A percentile compares a stretch with the other conserved stretches of the same genome.
Conservation (phyloP, 371 early-diverging fungal species). For the Paraphysoderma sedebokerense region DNA sequence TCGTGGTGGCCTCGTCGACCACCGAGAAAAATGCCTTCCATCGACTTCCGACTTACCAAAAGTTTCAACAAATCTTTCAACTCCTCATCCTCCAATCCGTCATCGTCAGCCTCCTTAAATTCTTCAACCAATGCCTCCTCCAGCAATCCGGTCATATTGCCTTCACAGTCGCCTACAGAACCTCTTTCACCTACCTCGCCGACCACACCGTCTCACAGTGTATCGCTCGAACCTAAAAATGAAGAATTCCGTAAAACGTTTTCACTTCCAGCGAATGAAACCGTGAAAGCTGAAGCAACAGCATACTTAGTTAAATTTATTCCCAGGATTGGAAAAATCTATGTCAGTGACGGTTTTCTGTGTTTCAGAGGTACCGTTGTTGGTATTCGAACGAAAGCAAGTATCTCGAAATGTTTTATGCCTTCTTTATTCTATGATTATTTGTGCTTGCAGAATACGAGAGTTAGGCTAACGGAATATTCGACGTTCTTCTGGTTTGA, state of each 20-base stretch:
- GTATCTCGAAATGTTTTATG: no score
- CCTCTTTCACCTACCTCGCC: background rate
- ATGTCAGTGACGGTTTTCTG: slow-evolving; percentile 17
- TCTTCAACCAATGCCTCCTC: background rate
- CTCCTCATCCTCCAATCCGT: background rate
- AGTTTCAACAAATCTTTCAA: background rate
- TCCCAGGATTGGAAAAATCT: slow-evolving; percentile 43
- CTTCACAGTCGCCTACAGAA: background rate
- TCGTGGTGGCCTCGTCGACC: background rate
- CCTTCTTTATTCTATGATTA: no score
- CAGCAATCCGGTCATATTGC: background rate
- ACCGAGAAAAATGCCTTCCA: background rate
- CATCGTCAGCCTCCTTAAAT: background rate
- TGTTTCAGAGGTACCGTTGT: no score
- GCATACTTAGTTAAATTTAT: slow-evolving; percentile 4
- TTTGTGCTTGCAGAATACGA: no score
- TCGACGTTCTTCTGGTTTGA: no score
- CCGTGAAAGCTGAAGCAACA: background rate
- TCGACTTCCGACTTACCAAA: background rate
- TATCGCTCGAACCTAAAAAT: background rate
- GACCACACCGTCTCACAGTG: background rate
- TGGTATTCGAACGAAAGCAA: no score
- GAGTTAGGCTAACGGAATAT: no score
- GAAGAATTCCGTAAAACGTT: background rate
- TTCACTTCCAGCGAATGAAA: background rate